These are phyloP conservation scores for Salix purpurea DNA, from an alignment of 345 rosid species.

Conservation along the genomic window DNA sequence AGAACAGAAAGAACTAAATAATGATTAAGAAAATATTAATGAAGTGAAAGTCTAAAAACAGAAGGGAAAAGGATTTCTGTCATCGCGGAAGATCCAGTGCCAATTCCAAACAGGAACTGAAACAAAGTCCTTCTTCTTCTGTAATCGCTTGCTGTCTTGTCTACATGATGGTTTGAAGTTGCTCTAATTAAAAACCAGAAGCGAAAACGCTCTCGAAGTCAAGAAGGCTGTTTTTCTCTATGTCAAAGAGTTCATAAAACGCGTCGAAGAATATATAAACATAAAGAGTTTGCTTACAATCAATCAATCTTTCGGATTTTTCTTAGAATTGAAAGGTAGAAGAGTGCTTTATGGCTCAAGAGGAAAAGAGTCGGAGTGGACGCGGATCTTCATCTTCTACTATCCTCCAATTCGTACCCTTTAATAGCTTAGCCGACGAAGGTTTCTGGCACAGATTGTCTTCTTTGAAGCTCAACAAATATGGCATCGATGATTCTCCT, in stretches of 20 bases:
- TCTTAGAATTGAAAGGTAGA: constrained; percentile 19
- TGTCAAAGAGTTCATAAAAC: no score
- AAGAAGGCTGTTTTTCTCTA: not conserved
- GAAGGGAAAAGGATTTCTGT: not conserved
- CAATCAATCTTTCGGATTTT: not conserved
- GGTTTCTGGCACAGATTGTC: constrained; percentile 93
- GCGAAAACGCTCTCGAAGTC: not conserved
- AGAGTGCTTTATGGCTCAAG: constrained; percentile 9
- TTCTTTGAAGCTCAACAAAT: constrained; percentile 75
- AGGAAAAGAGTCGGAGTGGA: constrained; percentile 19
- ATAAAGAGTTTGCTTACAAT: not conserved
- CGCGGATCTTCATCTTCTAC: constrained; percentile 8
- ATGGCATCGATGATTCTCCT: constrained; percentile 90
- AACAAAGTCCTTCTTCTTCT: not conserved
- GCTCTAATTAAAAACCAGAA: not conserved
- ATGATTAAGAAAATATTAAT: not conserved
- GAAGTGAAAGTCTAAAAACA: not conserved
- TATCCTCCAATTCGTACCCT: constrained; percentile 69
- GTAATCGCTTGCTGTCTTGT: not conserved
- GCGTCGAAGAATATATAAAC: no score
- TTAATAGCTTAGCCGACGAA: constrained; percentile 77
- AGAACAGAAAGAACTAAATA: not conserved
- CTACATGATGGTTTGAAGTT: not conserved
- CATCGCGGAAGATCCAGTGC: not conserved
- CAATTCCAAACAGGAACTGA: not conserved